phyloP scores from a whole-genome alignment of 176 grass and related monocot species.

The Cenchrus americanus region DNA sequence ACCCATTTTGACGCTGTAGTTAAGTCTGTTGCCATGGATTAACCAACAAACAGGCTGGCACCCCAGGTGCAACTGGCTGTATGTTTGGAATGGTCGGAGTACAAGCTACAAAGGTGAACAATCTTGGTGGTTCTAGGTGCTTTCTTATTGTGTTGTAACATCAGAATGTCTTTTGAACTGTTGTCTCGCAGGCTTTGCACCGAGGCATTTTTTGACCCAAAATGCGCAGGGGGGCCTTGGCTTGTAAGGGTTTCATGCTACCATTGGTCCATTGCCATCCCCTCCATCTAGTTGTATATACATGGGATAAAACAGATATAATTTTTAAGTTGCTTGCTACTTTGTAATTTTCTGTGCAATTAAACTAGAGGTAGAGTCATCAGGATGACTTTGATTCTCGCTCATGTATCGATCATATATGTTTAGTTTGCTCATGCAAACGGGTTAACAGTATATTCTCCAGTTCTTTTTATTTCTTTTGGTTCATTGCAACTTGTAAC shows the following conservation, averaged over 20 bases:
- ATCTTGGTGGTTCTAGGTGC: neutral
- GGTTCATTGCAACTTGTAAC: constrained; percentile 28
- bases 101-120: constrained; percentile 25
- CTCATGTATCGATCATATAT: neutral
- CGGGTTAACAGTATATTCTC: neutral
- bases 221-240: neutral
- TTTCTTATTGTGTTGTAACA: neutral
- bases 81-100: neutral
- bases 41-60: neutral
- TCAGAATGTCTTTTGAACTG: neutral
- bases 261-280: neutral
- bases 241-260: neutral
- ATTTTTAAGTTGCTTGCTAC: neutral
- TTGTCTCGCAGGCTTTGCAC: constrained; percentile 11
- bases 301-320: neutral
- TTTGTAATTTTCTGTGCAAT: constrained; percentile 24
- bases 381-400: neutral
- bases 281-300: neutral
- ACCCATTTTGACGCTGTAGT: constrained; percentile 13
- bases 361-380: neutral
- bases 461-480: neutral
- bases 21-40: neutral
- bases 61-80: neutral
- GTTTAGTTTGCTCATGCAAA: constrained; percentile 20
- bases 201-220: constrained; percentile 14